Evolutionary conservation across 140 eudicot species (phyloP), one percentile per base, ranked within the genome.

Genomic region (Stevia rebaudiana): DNA sequence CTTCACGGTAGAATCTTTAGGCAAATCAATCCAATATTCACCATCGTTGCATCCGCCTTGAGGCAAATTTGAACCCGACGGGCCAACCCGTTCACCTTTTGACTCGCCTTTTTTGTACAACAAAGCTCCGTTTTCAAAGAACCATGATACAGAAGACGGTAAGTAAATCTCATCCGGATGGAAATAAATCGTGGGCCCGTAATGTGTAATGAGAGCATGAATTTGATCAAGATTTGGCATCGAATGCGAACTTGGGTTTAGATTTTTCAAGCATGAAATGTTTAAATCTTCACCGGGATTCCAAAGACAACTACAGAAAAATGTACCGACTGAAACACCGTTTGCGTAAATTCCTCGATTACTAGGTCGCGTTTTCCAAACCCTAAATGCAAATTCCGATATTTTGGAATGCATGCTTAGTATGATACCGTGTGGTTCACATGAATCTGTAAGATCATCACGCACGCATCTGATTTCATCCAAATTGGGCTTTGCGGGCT

Each of bases 111-210:
- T 77, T 49, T 53, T 81, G 41, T 44, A 81, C 71, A 92, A 58
- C 31, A 92, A 60, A 11, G 95, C 92, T 22, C 96, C 98, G 33
- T 83, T 92, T 66, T 62, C 52, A n/a, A 92, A 83, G 67, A 88
- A 88, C 98, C 98, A 92, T 1, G 87, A 48, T 42, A 92, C 96
- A 18, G 98, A 92, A 47, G 98, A 88, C 0, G 98, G 96, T 37
- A 92, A 57, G 76, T 85, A 88, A n/a, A 71, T 31, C 62, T 92
- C 98, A 11, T 79, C 80, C 0, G 95, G 98, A 54, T 92, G 98
- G 64, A 88, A 92, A 76, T 79, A 88, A 2, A 88, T n/a, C 2
- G 86, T 88, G 12, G 98, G 98, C 9, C 98, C 98, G 23, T 92
- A 92, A 54, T 88, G 87, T 46, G 70, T 48, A 4, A 92, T 69